Evolutionary conservation across 495 filamentous ascomycete species (phyloP).

Genomic region (Ascobolus immersus): DNA sequence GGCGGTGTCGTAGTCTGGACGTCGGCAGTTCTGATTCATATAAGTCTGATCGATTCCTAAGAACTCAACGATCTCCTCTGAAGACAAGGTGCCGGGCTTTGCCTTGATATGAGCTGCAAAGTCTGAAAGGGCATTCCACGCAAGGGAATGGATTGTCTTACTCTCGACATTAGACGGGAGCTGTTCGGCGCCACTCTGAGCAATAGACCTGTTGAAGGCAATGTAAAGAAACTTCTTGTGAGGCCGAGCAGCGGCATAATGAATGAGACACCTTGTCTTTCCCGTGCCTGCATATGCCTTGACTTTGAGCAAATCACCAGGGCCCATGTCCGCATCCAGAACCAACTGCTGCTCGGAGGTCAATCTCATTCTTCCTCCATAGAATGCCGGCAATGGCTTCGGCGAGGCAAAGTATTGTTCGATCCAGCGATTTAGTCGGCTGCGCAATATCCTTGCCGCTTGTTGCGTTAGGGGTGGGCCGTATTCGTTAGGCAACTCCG

Average conservation of each 20-base stretch:
- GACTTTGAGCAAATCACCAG: slow-evolving; percentile 8
- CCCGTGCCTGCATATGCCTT: slow-evolving; percentile 11
- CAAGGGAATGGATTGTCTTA: slow-evolving; percentile 1
- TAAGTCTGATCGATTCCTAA: no score
- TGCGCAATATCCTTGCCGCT: no score
- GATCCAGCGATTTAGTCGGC: no score
- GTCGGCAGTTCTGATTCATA: no score
- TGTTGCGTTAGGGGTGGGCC: no score
- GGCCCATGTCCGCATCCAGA: slow-evolving; percentile 5
- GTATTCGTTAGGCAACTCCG: background rate
- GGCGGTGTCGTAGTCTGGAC: no score
- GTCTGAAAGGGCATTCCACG: no score
- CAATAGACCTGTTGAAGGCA: slow-evolving; percentile 10
- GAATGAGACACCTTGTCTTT: slow-evolving; percentile 10
- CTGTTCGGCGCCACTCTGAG: slow-evolving; percentile 5
- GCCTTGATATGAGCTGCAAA: no score
- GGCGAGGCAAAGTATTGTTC: background rate
- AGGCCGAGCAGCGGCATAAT: slow-evolving; percentile 10
- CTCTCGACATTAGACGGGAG: slow-evolving; percentile 8
- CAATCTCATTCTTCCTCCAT: background rate
- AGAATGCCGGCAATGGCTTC: background rate
- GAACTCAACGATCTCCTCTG: no score
- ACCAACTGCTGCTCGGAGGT: slow-evolving; percentile 8
- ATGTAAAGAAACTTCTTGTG: slow-evolving; percentile 9
- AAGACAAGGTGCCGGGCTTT: no score